Evolutionary conservation across 345 rosid species (phyloP), one percentile per base, ranked within the genome.

Genomic region (Cardamine chenopodiifolia): DNA sequence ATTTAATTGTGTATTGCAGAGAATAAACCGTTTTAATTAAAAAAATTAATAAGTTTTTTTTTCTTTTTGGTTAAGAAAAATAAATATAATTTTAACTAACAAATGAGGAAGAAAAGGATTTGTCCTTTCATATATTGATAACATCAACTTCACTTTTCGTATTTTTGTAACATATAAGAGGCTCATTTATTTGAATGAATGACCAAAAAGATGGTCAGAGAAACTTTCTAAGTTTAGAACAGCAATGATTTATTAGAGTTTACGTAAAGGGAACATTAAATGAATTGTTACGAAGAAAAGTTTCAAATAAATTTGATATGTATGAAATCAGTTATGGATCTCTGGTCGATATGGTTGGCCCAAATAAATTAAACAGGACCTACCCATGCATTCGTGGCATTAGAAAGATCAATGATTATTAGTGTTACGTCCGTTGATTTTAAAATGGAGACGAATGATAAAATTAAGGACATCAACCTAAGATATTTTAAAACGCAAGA

Each of bases 301-400:
- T 73, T 29, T 64, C 23, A 63, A 49, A 64, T 22, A 63, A 63
- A 42, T 22, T 18, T 54, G 9, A 42, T 55, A 1, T 40, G 8
- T 19, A 47, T 4, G 39, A 47, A 47, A 34, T 47, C 40, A 56
- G 58, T 66, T 56, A 57, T 45, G 59, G 37, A 32, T 69, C 54
- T 32, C 73, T 62, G 70, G 42, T 69, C 68, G 19, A 55, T 70
- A 54, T 76, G 64, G 79, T 76, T 76, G 79, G 74, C 40, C 26
- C 70, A 76, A 61, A 48, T 69, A 69, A 76, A 76, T 76, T 76
- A 7, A 61, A 23, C 34, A 49, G 35, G 61, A 76, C 74, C 74
- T 61, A 76, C 74, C 18, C 35, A 50, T 40, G 68, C 37, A 50
- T 40, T 68, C 68, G 62, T 75, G 73, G 62, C 69, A 61, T 5